Evolutionary conservation across 2,329 filamentous ascomycete genomes (phyloP).

Genomic region (Fusarium citri): DNA sequence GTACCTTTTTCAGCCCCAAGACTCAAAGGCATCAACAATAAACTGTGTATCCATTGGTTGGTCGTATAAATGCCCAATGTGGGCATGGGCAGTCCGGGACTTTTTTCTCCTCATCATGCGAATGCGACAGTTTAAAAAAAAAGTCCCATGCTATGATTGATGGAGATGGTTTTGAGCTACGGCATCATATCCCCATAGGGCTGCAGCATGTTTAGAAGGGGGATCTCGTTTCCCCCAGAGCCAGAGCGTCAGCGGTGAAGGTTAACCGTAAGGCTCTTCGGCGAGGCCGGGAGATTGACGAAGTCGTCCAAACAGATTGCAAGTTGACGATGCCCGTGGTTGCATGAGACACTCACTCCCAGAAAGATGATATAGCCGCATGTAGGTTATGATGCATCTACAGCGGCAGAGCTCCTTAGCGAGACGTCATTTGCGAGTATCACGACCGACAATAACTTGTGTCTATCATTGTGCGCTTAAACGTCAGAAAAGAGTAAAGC

Average conservation of each 20-base stretch:
- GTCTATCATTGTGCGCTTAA: neutral
- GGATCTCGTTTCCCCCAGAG: slow-evolving; percentile 13
- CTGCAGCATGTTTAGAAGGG: slow-evolving; percentile 38
- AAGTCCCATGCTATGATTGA: slow-evolving; percentile 1
- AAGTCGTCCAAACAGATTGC: slow-evolving; percentile 27
- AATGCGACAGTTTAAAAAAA: neutral
- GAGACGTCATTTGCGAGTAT: slow-evolving; percentile 4
- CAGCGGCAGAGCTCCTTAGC: slow-evolving; percentile 7
- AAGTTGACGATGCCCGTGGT: slow-evolving; percentile 25
- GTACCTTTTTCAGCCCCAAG: neutral
- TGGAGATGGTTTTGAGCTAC: neutral
- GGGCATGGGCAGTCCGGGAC: slow-evolving; percentile 14
- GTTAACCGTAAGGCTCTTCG: slow-evolving; percentile 37
- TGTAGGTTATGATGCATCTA: slow-evolving; percentile 2
- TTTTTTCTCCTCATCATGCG: neutral
- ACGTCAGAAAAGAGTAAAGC: neutral
- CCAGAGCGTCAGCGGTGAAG: slow-evolving; percentile 40
- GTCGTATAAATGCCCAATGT: slow-evolving; percentile 9
- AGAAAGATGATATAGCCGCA: slow-evolving; percentile 15
- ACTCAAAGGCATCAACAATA: slow-evolving; percentile 1
- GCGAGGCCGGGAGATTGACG: slow-evolving; percentile 36
- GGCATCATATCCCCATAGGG: slow-evolving; percentile 34
- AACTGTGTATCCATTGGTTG: slow-evolving; percentile 3
- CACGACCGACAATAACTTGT: neutral
- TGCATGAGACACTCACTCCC: slow-evolving; percentile 21